Evolutionary conservation across 2,329 filamentous ascomycete species (phyloP).

Genomic region (Aulographum hederae): DNA sequence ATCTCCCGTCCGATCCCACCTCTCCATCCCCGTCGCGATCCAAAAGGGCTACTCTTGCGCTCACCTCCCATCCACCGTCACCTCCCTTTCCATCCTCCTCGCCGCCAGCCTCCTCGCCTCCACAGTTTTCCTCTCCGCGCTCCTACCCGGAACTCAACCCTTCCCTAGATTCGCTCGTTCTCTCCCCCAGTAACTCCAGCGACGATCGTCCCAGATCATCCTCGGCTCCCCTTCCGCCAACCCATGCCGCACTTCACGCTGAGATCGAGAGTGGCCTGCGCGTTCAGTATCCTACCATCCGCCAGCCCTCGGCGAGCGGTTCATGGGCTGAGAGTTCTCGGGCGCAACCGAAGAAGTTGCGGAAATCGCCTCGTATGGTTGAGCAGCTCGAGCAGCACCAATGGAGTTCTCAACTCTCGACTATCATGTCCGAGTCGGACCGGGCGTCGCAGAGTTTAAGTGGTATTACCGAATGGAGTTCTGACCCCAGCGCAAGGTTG

Average conservation of each 20-base stretch:
- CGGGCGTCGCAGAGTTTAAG: too few species aligned
- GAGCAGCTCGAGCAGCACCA: constrained; percentile 6
- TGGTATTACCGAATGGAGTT: too few species aligned
- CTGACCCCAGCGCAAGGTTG: too few species aligned
- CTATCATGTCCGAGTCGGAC: constrained; percentile 7
- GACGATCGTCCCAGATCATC: constrained; percentile 12
- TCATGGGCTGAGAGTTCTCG: constrained; percentile 15
- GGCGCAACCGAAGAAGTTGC: constrained; percentile 8
- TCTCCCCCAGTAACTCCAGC: not conserved
- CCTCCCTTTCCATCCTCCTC: too few species aligned
- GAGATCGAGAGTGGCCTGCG: constrained; percentile 12
- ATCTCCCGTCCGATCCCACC: too few species aligned
- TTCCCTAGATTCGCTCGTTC: too few species aligned
- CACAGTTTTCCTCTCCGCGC: too few species aligned
- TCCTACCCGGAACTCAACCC: too few species aligned
- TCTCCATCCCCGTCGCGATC: too few species aligned
- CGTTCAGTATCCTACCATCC: constrained; percentile 19
- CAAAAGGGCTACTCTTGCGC: too few species aligned
- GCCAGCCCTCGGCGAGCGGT: constrained; percentile 16
- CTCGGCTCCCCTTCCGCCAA: constrained; percentile 2
- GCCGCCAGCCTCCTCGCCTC: too few species aligned
- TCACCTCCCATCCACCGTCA: too few species aligned
- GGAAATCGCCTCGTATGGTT: constrained; percentile 17
- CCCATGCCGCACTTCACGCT: constrained; percentile 8
- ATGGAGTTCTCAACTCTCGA: constrained; percentile 8